Percentiles rank a stretch among this genome's conserved stretches.
These are phyloP conservation scores for Guillardia theta DNA, from an alignment of 78 protist genomes.

Conservation along the genomic window DNA sequence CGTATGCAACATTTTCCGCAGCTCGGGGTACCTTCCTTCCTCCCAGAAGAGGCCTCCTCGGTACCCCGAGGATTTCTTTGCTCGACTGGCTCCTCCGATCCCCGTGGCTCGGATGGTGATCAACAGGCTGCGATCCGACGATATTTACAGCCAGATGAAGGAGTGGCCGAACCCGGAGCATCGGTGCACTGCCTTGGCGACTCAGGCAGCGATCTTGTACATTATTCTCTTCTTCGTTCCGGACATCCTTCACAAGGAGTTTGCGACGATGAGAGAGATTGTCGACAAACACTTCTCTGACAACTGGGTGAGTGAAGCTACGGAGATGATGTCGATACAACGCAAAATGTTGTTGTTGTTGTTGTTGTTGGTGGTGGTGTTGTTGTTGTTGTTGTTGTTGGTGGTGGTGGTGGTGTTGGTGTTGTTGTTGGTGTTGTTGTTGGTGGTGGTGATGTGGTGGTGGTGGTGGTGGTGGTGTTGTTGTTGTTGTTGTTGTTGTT, in stretches of 20 bases:
- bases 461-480: too few relatives aligned
- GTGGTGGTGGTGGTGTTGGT: too few relatives aligned
- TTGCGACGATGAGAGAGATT: conserved; percentile 93
- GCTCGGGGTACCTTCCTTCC: conserved; percentile 80
- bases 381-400: too few relatives aligned
- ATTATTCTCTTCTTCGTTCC: conserved; percentile 92
- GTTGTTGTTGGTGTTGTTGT: too few relatives aligned
- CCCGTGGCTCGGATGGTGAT: conserved; percentile 80
- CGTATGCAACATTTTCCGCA: conserved; percentile 77
- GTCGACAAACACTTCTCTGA: conserved; percentile 95
- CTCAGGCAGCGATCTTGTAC: conserved; percentile 91
- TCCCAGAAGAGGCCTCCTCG: conserved; percentile 57
- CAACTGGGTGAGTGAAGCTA: conserved; percentile 75
- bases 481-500: too few relatives aligned
- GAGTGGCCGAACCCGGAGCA: conserved; percentile 96
- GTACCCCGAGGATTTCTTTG: conserved; percentile 91
- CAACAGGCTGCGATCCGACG: conserved; percentile 91
- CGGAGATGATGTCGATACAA: too few relatives aligned
- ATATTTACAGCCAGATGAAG: conserved; percentile 82
- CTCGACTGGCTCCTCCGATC: conserved; percentile 34
- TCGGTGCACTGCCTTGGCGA: conserved; percentile 91
- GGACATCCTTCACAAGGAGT: conserved; percentile 67
- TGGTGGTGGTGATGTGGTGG: too few relatives aligned
- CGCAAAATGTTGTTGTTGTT: too few relatives aligned
- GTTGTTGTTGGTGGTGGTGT: too few relatives aligned